A percentile compares a stretch with the other conserved stretches of the same genome.
Evolutionary conservation across 805 yeast genomes (phyloP).

Genomic region (Wickerhamomyces strasburgensis): DNA sequence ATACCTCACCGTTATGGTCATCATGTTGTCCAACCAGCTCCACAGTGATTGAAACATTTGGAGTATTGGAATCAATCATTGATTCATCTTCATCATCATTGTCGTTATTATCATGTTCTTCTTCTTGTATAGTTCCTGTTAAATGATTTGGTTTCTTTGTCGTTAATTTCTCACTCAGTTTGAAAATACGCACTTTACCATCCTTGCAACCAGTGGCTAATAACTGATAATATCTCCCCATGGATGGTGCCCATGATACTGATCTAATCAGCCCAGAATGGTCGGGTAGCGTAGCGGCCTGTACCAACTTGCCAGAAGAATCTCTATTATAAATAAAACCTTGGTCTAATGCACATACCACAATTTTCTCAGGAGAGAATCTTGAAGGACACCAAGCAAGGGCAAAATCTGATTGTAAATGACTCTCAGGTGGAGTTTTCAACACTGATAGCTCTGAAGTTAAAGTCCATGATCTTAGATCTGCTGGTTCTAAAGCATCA

Average conservation of each 20-base stretch:
- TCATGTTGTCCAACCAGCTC: conserved; percentile 62
- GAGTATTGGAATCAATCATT: conserved; percentile 23
- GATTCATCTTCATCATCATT: conserved; percentile 13
- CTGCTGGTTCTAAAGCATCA: conserved; percentile 88
- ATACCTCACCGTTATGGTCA: conserved; percentile 84
- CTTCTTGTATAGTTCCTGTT: neutral
- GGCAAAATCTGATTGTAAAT: conserved; percentile 79
- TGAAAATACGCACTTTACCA: conserved; percentile 84
- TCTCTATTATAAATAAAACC: conserved; percentile 69
- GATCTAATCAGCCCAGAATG: conserved; percentile 84
- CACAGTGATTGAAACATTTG: conserved; percentile 34
- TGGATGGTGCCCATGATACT: conserved; percentile 94
- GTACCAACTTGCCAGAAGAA: conserved; percentile 42
- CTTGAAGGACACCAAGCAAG: conserved; percentile 89
- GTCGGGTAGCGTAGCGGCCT: conserved; percentile 67
- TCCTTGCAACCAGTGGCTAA: conserved; percentile 96
- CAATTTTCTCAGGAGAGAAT: conserved; percentile 73
- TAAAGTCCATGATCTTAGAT: conserved; percentile 74
- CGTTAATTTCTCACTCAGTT: conserved; percentile 44
- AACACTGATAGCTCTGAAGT: conserved; percentile 67
- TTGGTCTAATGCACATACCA: conserved; percentile 81
- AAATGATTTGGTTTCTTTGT: conserved; percentile 4
- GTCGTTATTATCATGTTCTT: conserved; percentile 1
- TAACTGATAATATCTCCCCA: conserved; percentile 84
- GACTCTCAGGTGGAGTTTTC: conserved; percentile 68